Percentiles rank a stretch among this genome's conserved stretches.
Evolutionary conservation across 495 filamentous ascomycete species (phyloP).

Genomic region (Talaromyces proteolyticus): DNA sequence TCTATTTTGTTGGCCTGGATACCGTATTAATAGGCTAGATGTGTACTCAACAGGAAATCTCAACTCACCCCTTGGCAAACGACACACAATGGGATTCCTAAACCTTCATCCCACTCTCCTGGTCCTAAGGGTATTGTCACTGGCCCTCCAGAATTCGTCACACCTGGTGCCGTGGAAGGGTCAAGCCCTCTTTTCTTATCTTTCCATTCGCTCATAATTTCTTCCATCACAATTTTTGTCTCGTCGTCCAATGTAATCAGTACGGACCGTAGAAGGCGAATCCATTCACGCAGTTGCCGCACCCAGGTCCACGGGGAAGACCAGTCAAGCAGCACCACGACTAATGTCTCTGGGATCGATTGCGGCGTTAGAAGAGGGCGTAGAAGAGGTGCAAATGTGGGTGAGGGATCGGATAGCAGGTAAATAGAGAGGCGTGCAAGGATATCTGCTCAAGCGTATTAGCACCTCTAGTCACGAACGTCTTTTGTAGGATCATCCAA

Average conservation of each 20-base stretch:
- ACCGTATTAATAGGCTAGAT: background rate
- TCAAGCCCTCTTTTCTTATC: conserved; percentile 43
- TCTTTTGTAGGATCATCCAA: background rate
- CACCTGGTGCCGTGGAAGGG: conserved; percentile 34
- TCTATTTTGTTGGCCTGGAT: conserved; percentile 83
- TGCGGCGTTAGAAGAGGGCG: conserved; percentile 79
- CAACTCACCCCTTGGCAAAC: conserved; percentile 83
- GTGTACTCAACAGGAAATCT: background rate
- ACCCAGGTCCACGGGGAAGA: conserved; percentile 89
- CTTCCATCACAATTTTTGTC: conserved; percentile 75
- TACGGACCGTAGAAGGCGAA: conserved; percentile 70
- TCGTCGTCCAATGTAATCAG: conserved; percentile 69
- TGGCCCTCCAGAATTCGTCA: conserved; percentile 39
- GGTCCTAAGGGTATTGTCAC: conserved; percentile 75
- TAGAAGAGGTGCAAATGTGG: conserved; percentile 76
- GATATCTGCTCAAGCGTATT: conserved; percentile 55
- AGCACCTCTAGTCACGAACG: background rate
- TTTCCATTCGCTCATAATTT: conserved; percentile 62
- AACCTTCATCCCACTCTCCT: conserved; percentile 89
- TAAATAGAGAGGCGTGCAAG: conserved; percentile 89
- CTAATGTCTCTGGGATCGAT: conserved; percentile 79
- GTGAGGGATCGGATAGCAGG: conserved; percentile 76
- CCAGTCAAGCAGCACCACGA: conserved; percentile 91
- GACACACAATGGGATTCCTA: conserved; percentile 85
- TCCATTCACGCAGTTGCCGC: conserved; percentile 81